Evolutionary conservation across 1,284 basidiomycete species (phyloP), one percentile per base, ranked within the genome.

Genomic region (Puccinia hordei): DNA sequence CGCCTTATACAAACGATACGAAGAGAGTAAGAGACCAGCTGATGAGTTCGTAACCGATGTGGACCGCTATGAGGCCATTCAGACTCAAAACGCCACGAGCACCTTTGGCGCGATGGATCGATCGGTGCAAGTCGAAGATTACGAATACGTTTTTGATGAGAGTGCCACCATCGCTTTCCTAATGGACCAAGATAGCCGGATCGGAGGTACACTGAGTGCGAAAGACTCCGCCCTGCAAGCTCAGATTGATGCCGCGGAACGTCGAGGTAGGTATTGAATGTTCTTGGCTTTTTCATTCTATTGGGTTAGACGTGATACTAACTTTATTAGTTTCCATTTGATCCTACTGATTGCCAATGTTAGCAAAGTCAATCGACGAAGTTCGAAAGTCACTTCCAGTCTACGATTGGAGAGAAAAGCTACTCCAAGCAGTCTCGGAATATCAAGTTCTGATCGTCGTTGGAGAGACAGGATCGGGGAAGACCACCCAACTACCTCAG

Each of bases 61-160:
- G 81, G 97, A 99, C 86, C 92, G 94, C 84, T 87, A 87, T 82
- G 97, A 99, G 86, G 91, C 92, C 72, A 90, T 91, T 86, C 97
- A 99, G 86, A 93, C 95, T 53, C 89, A 90, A 80, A 91, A 94
- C 84, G 94, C 94, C 83, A 92, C 92, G 30, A 92, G 96, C 87
- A 91, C 90, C 84, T 91, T 90, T 15, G 94, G 95, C 38, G 94
- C 95, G 0, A 86, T 95, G 89, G 95, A 98, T 86, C 94, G 93
- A 86, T 91, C 93, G 81, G 81, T 92, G 33, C 90, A 91, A 38
- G 93, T 94, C 63, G 90, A 91, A 72, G 87, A 87, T 35, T 99
- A 97, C 85, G 96, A 99, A 82, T 99, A 95, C 86, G 96, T 99
- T 55, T 98, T 99, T 85, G 96, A 99, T 86, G 96, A 98, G 85